phyloP scores from a whole-genome alignment of 805 yeast species.

The Starmera dryadoides region DNA sequence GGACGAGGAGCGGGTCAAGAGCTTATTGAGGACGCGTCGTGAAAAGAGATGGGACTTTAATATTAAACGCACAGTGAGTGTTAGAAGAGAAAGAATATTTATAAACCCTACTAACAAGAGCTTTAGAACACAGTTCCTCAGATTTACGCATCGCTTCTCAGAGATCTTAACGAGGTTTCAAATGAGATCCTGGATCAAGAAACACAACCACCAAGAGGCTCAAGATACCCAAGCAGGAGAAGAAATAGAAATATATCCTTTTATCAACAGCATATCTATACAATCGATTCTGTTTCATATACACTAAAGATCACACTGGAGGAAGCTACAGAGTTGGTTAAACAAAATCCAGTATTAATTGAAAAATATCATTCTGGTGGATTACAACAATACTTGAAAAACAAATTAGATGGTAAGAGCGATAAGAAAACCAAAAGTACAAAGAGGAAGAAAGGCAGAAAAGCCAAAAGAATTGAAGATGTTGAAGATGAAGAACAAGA shows the following conservation, averaged over 20 bases:
- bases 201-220: too few relatives aligned
- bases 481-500: background rate
- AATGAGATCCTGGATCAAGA: background rate
- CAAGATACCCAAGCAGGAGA: constrained; percentile 1
- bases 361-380: constrained; percentile 22
- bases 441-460: background rate
- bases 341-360: constrained; percentile 14
- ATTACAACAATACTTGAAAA: constrained; percentile 8
- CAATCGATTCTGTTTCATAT: constrained; percentile 18
- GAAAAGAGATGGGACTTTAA: background rate
- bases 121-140: background rate
- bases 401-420: constrained; percentile 1
- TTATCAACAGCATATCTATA: constrained; percentile 19
- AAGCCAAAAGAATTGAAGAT: background rate
- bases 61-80: constrained; percentile 3
- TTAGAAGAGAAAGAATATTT: background rate
- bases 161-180: background rate
- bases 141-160: too few relatives aligned
- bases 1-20: background rate
- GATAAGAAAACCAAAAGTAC: background rate
- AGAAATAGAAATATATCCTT: constrained; percentile 14
- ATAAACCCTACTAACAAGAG: background rate
- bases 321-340: constrained; percentile 15
- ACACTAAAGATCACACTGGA: constrained; percentile 10
- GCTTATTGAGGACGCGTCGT: background rate